Evolutionary conservation across 2,329 filamentous ascomycete species (phyloP).

Genomic region (Botrytis squamosa): DNA sequence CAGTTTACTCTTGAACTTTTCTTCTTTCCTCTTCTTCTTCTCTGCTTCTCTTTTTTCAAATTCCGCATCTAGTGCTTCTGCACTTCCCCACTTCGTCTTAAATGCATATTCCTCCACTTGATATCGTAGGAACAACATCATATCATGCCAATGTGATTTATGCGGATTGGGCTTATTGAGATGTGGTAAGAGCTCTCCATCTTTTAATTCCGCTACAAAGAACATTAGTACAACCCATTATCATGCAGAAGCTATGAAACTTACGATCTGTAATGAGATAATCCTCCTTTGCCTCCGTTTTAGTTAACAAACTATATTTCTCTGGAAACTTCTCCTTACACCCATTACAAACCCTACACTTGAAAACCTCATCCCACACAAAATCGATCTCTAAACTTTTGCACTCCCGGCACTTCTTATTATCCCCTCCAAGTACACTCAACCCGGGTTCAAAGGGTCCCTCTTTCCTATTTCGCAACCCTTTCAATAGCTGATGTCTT

Average conservation of each 20-base stretch:
- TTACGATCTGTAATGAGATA: slow-evolving; percentile 89
- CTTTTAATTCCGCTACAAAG: slow-evolving; percentile 77
- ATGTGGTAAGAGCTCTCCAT: slow-evolving; percentile 81
- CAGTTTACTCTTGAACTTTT: slow-evolving; percentile 87
- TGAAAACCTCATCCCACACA: slow-evolving; percentile 87
- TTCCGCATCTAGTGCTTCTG: slow-evolving; percentile 82
- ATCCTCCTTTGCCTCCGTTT: slow-evolving; percentile 93
- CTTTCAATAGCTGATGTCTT: slow-evolving; percentile 69
- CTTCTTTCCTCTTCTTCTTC: slow-evolving; percentile 82
- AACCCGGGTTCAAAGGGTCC: slow-evolving; percentile 88
- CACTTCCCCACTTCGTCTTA: slow-evolving; percentile 82
- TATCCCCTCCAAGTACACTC: slow-evolving; percentile 66
- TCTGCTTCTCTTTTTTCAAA: slow-evolving; percentile 76
- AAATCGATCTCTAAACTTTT: slow-evolving; percentile 84
- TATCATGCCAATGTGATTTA: slow-evolving; percentile 95
- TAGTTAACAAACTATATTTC: slow-evolving; percentile 92
- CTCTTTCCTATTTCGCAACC: slow-evolving; percentile 68
- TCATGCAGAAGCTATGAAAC: slow-evolving; percentile 40
- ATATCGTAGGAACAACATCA: slow-evolving; percentile 94
- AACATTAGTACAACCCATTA: slow-evolving; percentile 13
- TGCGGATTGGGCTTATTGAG: slow-evolving; percentile 90
- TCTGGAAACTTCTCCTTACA: slow-evolving; percentile 92
- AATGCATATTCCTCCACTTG: slow-evolving; percentile 96
- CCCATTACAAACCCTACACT: slow-evolving; percentile 68
- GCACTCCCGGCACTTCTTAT: slow-evolving; percentile 82